A percentile compares a stretch with the other conserved stretches of the same genome.
Evolutionary conservation across 164 flowering plant species (phyloP).

Genomic region (Tetrastigma voinierianum): DNA sequence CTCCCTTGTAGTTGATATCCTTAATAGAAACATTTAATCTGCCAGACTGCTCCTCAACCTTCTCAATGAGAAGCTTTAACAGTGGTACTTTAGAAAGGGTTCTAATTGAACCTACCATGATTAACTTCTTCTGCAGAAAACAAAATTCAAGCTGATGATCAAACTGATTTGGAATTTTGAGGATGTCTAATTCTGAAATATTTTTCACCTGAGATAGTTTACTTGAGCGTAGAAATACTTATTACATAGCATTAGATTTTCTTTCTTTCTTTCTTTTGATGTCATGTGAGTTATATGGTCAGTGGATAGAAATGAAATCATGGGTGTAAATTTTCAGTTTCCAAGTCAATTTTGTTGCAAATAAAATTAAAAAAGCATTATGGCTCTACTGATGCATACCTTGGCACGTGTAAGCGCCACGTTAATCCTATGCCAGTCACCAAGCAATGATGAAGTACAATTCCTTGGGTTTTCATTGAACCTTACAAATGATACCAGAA

Average conservation of each 20-base stretch:
- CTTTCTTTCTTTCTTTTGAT: too few relatives aligned
- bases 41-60: constrained; percentile 77
- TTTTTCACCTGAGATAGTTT: too few relatives aligned
- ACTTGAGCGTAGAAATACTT: too few relatives aligned
- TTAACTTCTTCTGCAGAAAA: constrained; percentile 79
- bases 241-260: too few relatives aligned
- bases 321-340: background rate
- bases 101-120: constrained; percentile 88
- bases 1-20: constrained; percentile 41
- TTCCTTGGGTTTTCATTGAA: constrained; percentile 60
- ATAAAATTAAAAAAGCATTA: background rate
- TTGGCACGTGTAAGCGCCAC: constrained; percentile 97
- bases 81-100: constrained; percentile 87
- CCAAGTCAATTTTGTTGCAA: background rate
- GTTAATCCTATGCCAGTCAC: constrained; percentile 98
- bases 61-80: constrained; percentile 82
- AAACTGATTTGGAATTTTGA: background rate
- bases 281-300: too few relatives aligned
- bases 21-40: constrained; percentile 42
- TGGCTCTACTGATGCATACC: constrained; percentile 35
- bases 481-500: constrained; percentile 84
- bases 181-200: too few relatives aligned
- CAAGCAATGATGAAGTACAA: constrained; percentile 74
- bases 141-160: background rate
- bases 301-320: too few relatives aligned